Base-by-base conservation (phyloP, 2,329 filamentous ascomycete species). In the Aspergillus uvarum region DNA sequence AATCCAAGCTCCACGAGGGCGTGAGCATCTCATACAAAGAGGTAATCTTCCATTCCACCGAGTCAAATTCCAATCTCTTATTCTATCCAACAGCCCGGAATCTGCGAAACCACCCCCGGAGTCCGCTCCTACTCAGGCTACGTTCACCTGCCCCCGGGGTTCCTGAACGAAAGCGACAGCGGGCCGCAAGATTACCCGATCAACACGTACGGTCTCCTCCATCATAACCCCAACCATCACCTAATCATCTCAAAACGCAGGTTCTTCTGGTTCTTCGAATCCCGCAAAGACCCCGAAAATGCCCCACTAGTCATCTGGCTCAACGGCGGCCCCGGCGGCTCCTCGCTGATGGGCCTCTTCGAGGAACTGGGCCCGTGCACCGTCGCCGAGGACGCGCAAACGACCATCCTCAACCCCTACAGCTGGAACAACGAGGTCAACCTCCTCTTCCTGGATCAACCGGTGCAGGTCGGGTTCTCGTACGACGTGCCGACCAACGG, bases 251-350 rank as follows among this genome's bases (percentile, higher is more conserved):
- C 1, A 16, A 35, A 16, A 32, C 8, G 5, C 24, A 54, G 52
- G 10, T 78, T 78, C 59, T 78, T 77, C 65, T 78, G 76, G 76
- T 79, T 76, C 59, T 72, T 79, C 49, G 76, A 78, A 65, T 70
- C 75, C 32, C 71, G 77, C 19, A 76, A 79, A 51, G 71, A 75
- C 47, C 77, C 79, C 3, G 74, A 78, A 32, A 76, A 72, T 26
- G 79, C 81, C 51, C 82, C 82, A 5, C 72, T 83, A 53, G 81
- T 79, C 3, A 75, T 83, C 60, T 84, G 76, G 73, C 74, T 84
- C 61, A 83, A 81, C 66, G 82, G 83, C 29, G 83, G 83, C 5
- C 82, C 82, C 2, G 83, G 82, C 3, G 76, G 74, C 53, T 82
- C 79, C 60, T 82, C 79, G 62, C 81, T 84, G 78, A 74, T 82